A percentile compares a stretch with the other conserved stretches of the same genome.
Evolutionary conservation across 106 monocot genomes (phyloP).

Genomic region (Dioscorea zingiberensis): DNA sequence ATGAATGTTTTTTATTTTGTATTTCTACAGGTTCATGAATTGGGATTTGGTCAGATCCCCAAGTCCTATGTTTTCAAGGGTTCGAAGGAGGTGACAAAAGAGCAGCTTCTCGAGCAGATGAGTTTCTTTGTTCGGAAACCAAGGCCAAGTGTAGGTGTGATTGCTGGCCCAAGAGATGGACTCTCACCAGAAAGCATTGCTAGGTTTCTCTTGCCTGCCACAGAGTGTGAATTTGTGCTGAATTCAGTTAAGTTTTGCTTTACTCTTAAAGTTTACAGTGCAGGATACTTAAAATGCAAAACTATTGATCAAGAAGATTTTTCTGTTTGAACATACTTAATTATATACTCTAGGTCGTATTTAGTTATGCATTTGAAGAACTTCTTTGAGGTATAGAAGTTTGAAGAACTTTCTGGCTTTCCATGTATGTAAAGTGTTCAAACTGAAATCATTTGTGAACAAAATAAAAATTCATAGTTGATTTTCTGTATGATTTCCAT

Average conservation of each 20-base stretch:
- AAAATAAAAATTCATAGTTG: too few species aligned
- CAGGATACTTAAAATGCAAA: not conserved
- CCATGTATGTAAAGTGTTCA: too few species aligned
- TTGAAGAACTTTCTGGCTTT: too few species aligned
- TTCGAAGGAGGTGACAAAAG: slow-evolving; percentile 85
- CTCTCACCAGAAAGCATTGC: slow-evolving; percentile 80
- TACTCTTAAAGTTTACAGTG: not conserved
- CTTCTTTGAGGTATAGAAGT: too few species aligned
- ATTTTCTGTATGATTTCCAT: too few species aligned
- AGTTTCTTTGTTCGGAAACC: slow-evolving; percentile 66
- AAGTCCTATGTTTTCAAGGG: slow-evolving; percentile 92
- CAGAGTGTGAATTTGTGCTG: slow-evolving; percentile 84
- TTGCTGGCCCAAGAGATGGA: slow-evolving; percentile 92
- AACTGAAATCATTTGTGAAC: too few species aligned
- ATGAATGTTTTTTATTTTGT: too few species aligned
- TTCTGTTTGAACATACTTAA: not conserved
- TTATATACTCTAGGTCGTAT: too few species aligned
- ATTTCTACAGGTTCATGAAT: slow-evolving; percentile 78
- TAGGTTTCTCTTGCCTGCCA: slow-evolving; percentile 80
- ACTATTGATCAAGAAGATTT: not conserved
- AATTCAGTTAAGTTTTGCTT: slow-evolving; percentile 61
- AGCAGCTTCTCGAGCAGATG: slow-evolving; percentile 88
- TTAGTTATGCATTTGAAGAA: too few species aligned
- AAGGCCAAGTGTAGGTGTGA: slow-evolving; percentile 65
- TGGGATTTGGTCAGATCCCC: slow-evolving; percentile 82